Conservation (phyloP, 2,329 filamentous ascomycete genomes). For the Didymella segeticola region DNA sequence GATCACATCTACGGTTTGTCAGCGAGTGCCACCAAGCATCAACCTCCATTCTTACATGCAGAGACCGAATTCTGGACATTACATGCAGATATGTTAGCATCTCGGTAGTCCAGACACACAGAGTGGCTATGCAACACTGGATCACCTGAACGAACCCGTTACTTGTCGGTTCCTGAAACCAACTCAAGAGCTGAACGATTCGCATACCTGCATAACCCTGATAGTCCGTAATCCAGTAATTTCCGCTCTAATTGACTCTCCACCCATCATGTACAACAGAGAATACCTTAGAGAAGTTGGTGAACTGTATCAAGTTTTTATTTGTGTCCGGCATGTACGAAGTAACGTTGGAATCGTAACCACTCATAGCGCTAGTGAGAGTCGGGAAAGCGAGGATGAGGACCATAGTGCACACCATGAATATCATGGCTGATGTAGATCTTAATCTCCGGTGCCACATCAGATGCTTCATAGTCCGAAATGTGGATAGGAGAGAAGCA, state of each 20-base stretch:
- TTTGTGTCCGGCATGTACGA: slow-evolving; percentile 3
- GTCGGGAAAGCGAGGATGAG: slow-evolving; percentile 21
- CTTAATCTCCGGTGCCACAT: not conserved
- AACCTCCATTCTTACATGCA: not conserved
- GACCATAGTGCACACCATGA: slow-evolving; percentile 16
- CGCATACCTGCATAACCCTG: too few species aligned
- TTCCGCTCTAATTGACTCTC: not conserved
- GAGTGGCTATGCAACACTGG: not conserved
- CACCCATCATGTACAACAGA: not conserved
- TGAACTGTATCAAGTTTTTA: slow-evolving; percentile 1
- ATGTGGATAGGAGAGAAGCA: not conserved
- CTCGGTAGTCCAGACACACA: too few species aligned
- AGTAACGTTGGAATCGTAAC: slow-evolving; percentile 13
- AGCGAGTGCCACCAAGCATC: not conserved
- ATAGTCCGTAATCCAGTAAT: not conserved
- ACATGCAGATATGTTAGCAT: too few species aligned
- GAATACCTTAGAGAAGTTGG: not conserved
- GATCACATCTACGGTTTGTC: not conserved
- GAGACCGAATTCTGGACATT: not conserved
- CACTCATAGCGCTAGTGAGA: slow-evolving; percentile 23
- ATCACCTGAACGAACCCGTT: not conserved
- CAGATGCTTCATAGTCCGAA: not conserved
- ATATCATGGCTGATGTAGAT: slow-evolving; percentile 19
- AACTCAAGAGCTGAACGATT: too few species aligned
- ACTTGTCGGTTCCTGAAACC: too few species aligned